Percentiles rank a stretch among this genome's conserved stretches.
Evolutionary conservation across 2,329 filamentous ascomycete genomes (phyloP).

Genomic region (Fusarium armeniacum): DNA sequence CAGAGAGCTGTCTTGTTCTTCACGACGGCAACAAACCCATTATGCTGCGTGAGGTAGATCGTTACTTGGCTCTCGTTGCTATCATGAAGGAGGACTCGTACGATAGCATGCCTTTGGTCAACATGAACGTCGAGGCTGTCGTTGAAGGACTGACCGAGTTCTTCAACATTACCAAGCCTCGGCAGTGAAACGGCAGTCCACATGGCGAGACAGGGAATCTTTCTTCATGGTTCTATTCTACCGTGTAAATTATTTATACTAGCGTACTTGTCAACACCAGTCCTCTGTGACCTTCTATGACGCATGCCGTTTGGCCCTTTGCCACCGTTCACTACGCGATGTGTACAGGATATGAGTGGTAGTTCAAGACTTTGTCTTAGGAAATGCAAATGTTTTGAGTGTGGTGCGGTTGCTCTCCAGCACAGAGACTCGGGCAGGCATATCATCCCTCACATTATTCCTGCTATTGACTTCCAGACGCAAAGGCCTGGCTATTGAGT

Average conservation of each 20-base stretch:
- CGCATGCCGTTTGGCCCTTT: not conserved
- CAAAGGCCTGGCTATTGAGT: conserved; percentile 54
- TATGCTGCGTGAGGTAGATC: conserved; percentile 77
- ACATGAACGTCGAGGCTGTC: conserved; percentile 88
- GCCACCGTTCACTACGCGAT: not conserved
- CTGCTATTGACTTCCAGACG: conserved; percentile 67
- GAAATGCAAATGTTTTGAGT: conserved; percentile 63
- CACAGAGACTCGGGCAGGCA: conserved; percentile 66
- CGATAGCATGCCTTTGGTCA: conserved; percentile 86
- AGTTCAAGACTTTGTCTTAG: conserved; percentile 10
- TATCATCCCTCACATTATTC: conserved; percentile 60
- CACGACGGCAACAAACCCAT: conserved; percentile 75
- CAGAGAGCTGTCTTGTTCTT: conserved; percentile 77
- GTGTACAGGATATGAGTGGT: not conserved
- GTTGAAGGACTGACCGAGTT: conserved; percentile 84
- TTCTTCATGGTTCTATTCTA: conserved; percentile 25
- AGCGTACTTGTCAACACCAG: conserved; percentile 41
- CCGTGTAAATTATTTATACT: conserved; percentile 41
- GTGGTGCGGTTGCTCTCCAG: conserved; percentile 63
- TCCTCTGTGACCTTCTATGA: conserved; percentile 11
- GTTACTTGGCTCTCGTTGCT: conserved; percentile 84
- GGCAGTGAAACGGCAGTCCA: conserved; percentile 49
- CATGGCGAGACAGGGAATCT: not conserved
- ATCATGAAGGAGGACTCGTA: conserved; percentile 89
- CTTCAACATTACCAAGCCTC: conserved; percentile 78